Conservation (phyloP, 2,329 filamentous ascomycete genomes). For the Pestalotiopsis sp. region DNA sequence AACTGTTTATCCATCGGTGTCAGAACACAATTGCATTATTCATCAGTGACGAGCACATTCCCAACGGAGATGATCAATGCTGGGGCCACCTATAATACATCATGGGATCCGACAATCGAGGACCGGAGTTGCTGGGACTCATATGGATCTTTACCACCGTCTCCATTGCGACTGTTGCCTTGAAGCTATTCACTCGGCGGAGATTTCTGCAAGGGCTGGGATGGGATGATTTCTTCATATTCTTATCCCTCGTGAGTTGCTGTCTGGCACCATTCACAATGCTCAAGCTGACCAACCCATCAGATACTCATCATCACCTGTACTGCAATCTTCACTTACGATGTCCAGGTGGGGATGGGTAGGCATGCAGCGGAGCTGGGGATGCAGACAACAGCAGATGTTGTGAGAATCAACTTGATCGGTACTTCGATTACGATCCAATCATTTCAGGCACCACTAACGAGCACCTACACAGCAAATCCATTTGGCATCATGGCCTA, state of each 20-base stretch:
- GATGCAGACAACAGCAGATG: neutral
- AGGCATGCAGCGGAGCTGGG: constrained; percentile 6
- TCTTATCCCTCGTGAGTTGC: constrained; percentile 23
- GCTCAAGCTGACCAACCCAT: neutral
- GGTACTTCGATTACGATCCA: neutral
- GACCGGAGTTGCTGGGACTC: constrained; percentile 19
- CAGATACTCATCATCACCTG: constrained; percentile 9
- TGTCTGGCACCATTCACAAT: neutral
- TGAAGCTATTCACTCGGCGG: constrained; percentile 24
- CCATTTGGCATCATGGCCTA: constrained; percentile 13
- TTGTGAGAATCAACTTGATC: constrained; percentile 11
- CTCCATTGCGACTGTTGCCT: constrained; percentile 20
- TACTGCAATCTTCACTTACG: constrained; percentile 12
- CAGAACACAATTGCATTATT: neutral
- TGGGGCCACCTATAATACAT: neutral
- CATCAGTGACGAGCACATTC: neutral
- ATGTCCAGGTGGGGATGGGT: constrained; percentile 12
- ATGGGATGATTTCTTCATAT: constrained; percentile 32
- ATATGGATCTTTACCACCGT: constrained; percentile 26
- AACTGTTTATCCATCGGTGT: neutral
- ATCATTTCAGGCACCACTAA: neutral
- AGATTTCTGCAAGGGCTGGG: constrained; percentile 19
- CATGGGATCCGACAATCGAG: constrained; percentile 17
- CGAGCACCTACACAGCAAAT: neutral
- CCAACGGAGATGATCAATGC: neutral